Base-by-base conservation (phyloP, 2,329 filamentous ascomycete genomes). In the Cladosporium sphaerospermum region DNA sequence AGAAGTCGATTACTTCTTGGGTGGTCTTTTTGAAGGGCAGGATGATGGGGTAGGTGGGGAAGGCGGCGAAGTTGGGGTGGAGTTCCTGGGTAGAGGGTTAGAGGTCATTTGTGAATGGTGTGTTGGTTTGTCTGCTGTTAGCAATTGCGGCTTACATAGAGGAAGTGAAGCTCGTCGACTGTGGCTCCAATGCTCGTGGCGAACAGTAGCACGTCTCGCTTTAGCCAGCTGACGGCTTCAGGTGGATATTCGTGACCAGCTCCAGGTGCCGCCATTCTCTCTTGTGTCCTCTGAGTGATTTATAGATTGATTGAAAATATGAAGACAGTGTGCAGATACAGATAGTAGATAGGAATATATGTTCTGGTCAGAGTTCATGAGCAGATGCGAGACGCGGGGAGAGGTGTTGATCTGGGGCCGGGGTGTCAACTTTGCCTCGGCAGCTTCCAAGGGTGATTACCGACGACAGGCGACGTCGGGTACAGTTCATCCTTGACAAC, bases 181-280 rank as follows among this genome's bases (percentile, higher is more conserved):
- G 82, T 92, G 67, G 80, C 84, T 53, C 91, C 91, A 69, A 96
- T 92, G 73, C 86, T 92, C 71, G 86, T 86, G 62, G 91, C 90
- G 70, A 96, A 96, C 57, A 97, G 83, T 57, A 96, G 78, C 34
- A 85, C 82, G 76, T 96, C 91, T 60, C 91, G 83, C 80, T 91
- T 90, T 63, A 88, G 72, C 91, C 90, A 96, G 62, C 85, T 81
- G 9, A 95, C 89, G 66, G 85, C 80, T 65, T 82, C 75, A 45
- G 80, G 71, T 54, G 89, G 88, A 69, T 87, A 95, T 71, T 93
- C 82, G 72, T 91, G 90, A 64, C 89, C 89, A 67, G 74, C 78
- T 62, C 80, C 81, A 45, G 80, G 79, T n/a, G 16, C 45, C 16
- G 54, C 44, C 55, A 56, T 56, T 16, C 7, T 28, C 7, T 5